Conservation (phyloP, 495 filamentous ascomycete species). For the Tuber borchii region DNA sequence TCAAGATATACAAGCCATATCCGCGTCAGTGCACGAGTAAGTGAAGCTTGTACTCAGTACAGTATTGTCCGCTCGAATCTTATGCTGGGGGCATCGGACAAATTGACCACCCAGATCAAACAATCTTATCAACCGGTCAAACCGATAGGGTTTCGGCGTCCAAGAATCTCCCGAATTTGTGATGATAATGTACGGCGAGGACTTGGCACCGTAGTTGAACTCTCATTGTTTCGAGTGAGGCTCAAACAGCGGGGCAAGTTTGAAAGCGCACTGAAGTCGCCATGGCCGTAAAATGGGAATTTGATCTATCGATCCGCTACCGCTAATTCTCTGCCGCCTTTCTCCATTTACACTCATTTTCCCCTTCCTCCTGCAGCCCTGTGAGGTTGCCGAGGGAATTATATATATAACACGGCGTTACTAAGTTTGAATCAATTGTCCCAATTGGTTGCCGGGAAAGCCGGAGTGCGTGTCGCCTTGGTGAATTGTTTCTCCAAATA, state of each 20-base stretch:
- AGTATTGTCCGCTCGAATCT: background rate
- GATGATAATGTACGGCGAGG: background rate
- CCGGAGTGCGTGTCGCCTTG: background rate
- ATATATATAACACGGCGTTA: background rate
- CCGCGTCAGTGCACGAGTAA: background rate
- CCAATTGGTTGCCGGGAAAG: background rate
- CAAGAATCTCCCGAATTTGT: background rate
- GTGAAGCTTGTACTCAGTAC: background rate
- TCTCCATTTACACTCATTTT: background rate
- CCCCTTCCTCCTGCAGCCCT: background rate
- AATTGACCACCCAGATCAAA: background rate
- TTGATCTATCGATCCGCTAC: background rate
- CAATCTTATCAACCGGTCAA: background rate
- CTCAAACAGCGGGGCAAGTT: background rate
- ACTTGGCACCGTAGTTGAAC: background rate
- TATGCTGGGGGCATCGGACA: background rate
- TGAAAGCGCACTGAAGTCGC: background rate
- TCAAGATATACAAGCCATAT: no score
- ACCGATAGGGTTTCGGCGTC: background rate
- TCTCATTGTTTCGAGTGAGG: background rate
- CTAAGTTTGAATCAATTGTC: background rate
- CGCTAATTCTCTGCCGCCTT: background rate
- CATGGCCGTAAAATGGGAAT: slow-evolving; percentile 4
- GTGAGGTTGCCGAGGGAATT: background rate
- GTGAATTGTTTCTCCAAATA: background rate